Evolutionary conservation across 257 asterid species (phyloP), one percentile per base, ranked within the genome.

Genomic region (Eucommia ulmoides): DNA sequence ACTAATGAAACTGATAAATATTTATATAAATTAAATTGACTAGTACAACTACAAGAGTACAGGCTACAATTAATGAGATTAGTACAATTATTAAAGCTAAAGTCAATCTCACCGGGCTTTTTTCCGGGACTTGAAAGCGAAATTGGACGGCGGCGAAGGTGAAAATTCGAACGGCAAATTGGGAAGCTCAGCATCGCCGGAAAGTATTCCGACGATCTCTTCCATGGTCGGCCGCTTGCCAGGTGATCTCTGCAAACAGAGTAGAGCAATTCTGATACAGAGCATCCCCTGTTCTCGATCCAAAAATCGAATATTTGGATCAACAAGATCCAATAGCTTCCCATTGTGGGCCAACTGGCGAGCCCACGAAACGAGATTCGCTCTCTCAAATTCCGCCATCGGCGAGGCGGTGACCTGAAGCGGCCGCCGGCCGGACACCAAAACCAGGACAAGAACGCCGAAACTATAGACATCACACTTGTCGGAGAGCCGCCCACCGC

Each of bases 331-430:
- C 56, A 85, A 59, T 1, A 89, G 77, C 73, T 58, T 74, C 48
- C 98, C 93, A 17, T 64, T 82, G 9, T 70, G 69, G 33, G 96
- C 94, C 22, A 89, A 74, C 53, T 82, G 96, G 59, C 83, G 58
- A 18, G 96, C 94, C 98, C 98, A 89, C 1, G 96, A 89, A 56
- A 82, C 70, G 45, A 89, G 55, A 67, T 89, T 89, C 3, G 98
- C 93, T 75, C 96, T 75, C 55, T 89, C 96, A 8, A 82, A 89
- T 50, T 89, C 96, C 0, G 94, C 73, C 82, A 89, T 74, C 8
- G 98, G 96, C 0, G 98, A 85, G 11, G 93, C 98, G 58, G 74
- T 85, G 12, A 85, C 94, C 50, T 89, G 96, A 60, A 89, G 73
- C 0, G 98, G 98, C 80, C 98, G 76, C 47, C 97, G 41, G 51